Evolutionary conservation across 768 basidiomycete species (phyloP).

Genomic region (Pleurotus tuber-regium): DNA sequence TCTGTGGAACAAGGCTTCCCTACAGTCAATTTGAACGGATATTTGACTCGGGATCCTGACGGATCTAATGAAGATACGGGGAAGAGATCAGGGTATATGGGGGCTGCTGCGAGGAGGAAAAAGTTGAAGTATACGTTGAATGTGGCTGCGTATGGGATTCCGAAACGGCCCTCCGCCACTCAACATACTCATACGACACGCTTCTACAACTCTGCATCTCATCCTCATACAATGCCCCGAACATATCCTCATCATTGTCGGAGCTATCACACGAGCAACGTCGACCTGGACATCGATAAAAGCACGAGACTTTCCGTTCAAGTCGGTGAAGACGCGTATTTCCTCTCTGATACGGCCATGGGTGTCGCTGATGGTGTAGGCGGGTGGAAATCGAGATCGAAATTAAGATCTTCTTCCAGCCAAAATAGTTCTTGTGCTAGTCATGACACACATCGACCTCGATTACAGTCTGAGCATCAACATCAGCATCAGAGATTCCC

Average conservation of each 20-base stretch:
- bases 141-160: constrained; percentile 83
- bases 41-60: neutral
- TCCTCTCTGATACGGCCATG: constrained; percentile 78
- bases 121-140: constrained; percentile 38
- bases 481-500: too few species aligned
- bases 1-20: neutral
- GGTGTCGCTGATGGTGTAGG: constrained; percentile 96
- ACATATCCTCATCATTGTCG: neutral
- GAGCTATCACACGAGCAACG: too few species aligned
- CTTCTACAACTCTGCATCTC: neutral
- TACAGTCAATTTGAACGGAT: neutral
- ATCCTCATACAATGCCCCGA: neutral
- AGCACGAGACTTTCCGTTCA: too few species aligned
- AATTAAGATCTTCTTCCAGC: too few species aligned
- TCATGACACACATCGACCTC: too few species aligned
- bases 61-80: neutral
- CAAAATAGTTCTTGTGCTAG: too few species aligned
- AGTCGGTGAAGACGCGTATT: constrained; percentile 93
- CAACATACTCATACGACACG: neutral
- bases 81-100: neutral
- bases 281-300: too few species aligned
- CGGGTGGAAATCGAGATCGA: constrained; percentile 89
- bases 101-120: constrained; percentile 9
- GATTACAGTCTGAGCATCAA: too few species aligned
- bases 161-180: constrained; percentile 44